Base-by-base conservation (phyloP, 768 basidiomycete genomes). In the Mycena latifolia region DNA sequence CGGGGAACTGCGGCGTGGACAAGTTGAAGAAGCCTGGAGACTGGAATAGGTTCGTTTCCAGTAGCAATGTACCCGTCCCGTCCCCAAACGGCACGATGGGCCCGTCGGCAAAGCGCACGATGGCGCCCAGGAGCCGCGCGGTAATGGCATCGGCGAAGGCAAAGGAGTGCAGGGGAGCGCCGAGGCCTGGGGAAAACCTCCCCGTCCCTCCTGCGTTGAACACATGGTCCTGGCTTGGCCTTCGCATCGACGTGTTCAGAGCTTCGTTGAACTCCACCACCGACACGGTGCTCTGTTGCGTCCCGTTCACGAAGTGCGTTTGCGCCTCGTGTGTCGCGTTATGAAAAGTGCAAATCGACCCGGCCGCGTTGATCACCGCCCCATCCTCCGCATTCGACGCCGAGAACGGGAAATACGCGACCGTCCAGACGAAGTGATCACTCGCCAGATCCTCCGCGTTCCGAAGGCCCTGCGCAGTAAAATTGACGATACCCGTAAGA, bases 271-370 rank as follows among this genome's bases (percentile, higher is more conserved):
- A 65, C 5, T 59, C 63, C 22, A n/a, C 7, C 22, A 65, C 63
- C 0, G 37, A 18, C 14, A 55, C 53, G 22, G 20, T 15, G 14
- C 37, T 58, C 18, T 37, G 35, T 51, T 65, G 63, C 29, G 63
- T 58, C 10, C 56, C 63, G 51, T 65, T 65, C 14, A 39, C 51
- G 20, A 43, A 65, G 17, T 47, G 55, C 1, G 63, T 53, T 20
- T n/a, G 14, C 2, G 56, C 50, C 0, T 6, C 17, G 48, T 65
- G 56, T 1, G 56, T 58, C 5, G 63, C 63, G 31, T 65, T 65
- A 18, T 58, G 41, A 18, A 65, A 45, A 14, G 37, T 52, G 56
- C 63, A 65, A 22, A 12, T 17, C 15, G 56, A 53, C 15, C 63
- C 63, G 25, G 63, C 17, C 12, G 55, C 55, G 55, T 45, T 56